Evolutionary conservation across 305 asterid species (phyloP).

Genomic region (Ajuga reptans): DNA sequence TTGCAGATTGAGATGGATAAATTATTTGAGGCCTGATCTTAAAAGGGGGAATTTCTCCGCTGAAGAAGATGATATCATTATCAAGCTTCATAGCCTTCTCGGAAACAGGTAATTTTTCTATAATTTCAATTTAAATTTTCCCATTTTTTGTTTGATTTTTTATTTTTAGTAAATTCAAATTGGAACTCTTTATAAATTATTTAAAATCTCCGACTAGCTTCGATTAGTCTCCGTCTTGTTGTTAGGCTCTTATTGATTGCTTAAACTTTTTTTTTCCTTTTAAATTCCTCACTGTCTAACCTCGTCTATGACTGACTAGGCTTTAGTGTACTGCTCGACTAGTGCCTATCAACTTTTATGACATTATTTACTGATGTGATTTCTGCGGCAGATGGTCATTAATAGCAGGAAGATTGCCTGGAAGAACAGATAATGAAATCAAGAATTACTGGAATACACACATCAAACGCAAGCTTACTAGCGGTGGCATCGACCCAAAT

Average conservation of each 20-base stretch:
- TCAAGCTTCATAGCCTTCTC: constrained; percentile 29
- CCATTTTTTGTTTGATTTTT: too few species aligned
- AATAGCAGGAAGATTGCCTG: constrained; percentile 43
- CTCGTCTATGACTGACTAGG: too few species aligned
- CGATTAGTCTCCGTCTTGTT: too few species aligned
- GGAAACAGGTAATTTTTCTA: constrained; percentile 30
- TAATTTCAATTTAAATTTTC: too few species aligned
- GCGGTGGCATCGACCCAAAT: constrained; percentile 72
- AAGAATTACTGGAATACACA: constrained; percentile 70
- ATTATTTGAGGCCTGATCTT: constrained; percentile 37
- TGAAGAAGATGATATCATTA: constrained; percentile 32
- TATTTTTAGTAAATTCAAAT: background rate
- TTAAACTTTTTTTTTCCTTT: too few species aligned
- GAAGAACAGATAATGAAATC: constrained; percentile 83
- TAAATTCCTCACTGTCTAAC: too few species aligned
- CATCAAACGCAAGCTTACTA: constrained; percentile 52
- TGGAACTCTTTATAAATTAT: background rate
- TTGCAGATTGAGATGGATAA: constrained; percentile 38
- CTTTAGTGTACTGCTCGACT: too few species aligned
- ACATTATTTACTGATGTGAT: too few species aligned
- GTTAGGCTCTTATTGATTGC: too few species aligned
- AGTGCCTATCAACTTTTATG: too few species aligned
- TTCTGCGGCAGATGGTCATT: constrained; percentile 39
- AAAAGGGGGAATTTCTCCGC: constrained; percentile 34
- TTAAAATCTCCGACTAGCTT: too few species aligned